Evolutionary conservation across 2,329 filamentous ascomycete genomes (phyloP), one percentile per base, ranked within the genome.

Genomic region (Exserohilum rostratum): DNA sequence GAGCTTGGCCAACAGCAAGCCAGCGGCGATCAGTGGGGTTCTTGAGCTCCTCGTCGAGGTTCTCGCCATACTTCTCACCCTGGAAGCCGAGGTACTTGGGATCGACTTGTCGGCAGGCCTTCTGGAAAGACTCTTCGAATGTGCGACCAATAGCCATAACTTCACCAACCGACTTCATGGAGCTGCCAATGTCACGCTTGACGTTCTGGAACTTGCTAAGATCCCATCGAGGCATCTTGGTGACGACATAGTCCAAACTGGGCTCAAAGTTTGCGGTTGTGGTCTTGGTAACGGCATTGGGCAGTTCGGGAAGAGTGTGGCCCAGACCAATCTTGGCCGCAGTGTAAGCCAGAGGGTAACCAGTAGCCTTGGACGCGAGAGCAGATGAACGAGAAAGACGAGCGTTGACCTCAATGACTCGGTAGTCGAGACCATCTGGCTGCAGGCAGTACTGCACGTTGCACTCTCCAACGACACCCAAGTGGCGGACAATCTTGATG

Each of bases 191-290:
- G 72, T 96, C 90, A 58, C 95, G 90, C 83, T 96, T 96, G 62
- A 99, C 95, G 70, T 98, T 93, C 80, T 98, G 93, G 84, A 99
- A 99, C 82, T 99, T 99, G 82, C 90, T 87, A 73, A 99, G 79
- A 83, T 99, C 95, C 95, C 95, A 99, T 72, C 95, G 88, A 68
- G 95, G 95, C 68, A 99, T 98, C 83, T 99, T 99, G 67, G 92
- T 96, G 64, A 99, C 95, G 63, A 99, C 91, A 77, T 99, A 99
- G 73, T 99, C 95, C 62, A 99, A 82, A 59, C 91, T 96, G 47
- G 95, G 95, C 78, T 99, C 95, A 74, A 99, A 99, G 83, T 98
- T 98, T 72, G 95, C 95, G 7, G 95, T 98, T 15, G 95, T 99
- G 11, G 95, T 98, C 82, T 96, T 96, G 58, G 95, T 99, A 53